Percentiles rank a stretch among this genome's conserved stretches.
Evolutionary conservation across 495 filamentous ascomycete species (phyloP).

Genomic region (Aspergillus haitiensis): DNA sequence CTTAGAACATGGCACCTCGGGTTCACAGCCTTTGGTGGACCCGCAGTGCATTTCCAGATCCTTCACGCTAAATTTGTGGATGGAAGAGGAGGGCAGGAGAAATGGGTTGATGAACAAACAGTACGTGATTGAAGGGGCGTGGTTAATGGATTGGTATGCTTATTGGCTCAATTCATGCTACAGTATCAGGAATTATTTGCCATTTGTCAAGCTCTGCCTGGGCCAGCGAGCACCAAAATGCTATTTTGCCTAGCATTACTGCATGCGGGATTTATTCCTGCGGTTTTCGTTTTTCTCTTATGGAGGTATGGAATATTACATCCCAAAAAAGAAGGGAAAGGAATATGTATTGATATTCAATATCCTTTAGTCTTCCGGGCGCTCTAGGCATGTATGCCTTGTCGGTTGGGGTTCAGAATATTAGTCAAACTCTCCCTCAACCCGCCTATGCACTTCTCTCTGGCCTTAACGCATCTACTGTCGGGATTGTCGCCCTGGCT

Average conservation of each 20-base stretch:
- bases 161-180: not conserved
- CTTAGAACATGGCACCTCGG: conserved; percentile 64
- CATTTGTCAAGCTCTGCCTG: conserved; percentile 72
- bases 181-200: conserved; percentile 85
- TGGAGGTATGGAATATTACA: conserved; percentile 55
- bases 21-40: conserved; percentile 70
- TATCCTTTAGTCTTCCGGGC: conserved; percentile 59
- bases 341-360: not conserved
- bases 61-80: conserved; percentile 66
- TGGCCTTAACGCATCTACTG: conserved; percentile 74
- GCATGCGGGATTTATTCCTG: conserved; percentile 61
- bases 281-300: conserved; percentile 63
- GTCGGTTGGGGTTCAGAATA: conserved; percentile 63
- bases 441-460: conserved; percentile 75
- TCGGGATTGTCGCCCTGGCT: conserved; percentile 77
- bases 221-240: conserved; percentile 80
- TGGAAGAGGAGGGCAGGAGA: conserved; percentile 41
- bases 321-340: not conserved
- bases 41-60: conserved; percentile 71
- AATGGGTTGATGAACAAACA: conserved; percentile 77
- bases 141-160: not conserved
- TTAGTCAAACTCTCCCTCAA: conserved; percentile 59
- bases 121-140: conserved; percentile 31
- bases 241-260: conserved; percentile 70
- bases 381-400: conserved; percentile 76